Conservation (phyloP, 2,329 filamentous ascomycete species). For the Trichoderma hamatum region DNA sequence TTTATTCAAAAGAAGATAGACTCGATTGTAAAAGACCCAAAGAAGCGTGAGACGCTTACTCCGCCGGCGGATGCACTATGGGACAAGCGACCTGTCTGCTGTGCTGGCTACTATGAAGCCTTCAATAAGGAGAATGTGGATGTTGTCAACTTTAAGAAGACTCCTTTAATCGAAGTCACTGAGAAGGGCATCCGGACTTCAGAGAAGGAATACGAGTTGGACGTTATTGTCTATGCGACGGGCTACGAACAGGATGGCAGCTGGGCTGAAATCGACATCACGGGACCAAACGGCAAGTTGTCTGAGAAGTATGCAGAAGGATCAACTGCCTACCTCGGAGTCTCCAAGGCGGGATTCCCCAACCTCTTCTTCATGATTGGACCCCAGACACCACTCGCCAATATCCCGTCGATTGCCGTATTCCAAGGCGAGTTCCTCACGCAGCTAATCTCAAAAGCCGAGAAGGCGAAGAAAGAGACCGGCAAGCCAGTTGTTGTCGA, state of each 20-base stretch:
- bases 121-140: conserved; percentile 7
- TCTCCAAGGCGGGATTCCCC: neutral
- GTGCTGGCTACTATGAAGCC: neutral
- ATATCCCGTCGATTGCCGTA: neutral
- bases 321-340: neutral
- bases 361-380: conserved; percentile 2
- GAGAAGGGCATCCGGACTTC: neutral
- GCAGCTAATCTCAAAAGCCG: neutral
- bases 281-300: neutral
- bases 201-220: neutral
- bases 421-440: neutral
- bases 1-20: neutral
- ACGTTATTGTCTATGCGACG: neutral
- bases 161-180: neutral
- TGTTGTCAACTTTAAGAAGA: neutral
- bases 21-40: neutral
- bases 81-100: neutral
- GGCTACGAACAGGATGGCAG: neutral
- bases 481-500: neutral
- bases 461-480: neutral
- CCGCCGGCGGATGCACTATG: neutral
- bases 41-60: neutral
- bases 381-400: neutral
- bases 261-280: neutral
- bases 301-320: neutral